phyloP scores from a whole-genome alignment of 2,329 filamentous ascomycete genomes.

The Pseudogymnoascus sp. region DNA sequence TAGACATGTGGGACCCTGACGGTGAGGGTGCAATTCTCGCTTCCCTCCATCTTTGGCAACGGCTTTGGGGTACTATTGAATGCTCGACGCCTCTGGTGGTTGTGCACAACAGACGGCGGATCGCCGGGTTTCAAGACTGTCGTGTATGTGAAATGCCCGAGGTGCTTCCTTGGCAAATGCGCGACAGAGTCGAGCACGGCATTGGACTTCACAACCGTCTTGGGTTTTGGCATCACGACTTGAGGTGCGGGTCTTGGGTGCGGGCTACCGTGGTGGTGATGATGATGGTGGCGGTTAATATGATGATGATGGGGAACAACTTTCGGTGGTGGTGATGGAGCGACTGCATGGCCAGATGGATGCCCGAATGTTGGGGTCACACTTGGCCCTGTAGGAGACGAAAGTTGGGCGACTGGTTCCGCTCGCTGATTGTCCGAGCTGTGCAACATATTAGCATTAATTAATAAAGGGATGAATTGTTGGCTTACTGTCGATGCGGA shows the following conservation, averaged over 20 bases:
- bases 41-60: constrained; percentile 63
- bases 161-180: constrained; percentile 63
- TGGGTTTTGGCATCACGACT: constrained; percentile 48
- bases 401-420: constrained; percentile 40
- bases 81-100: constrained; percentile 39
- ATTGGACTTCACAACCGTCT: constrained; percentile 59
- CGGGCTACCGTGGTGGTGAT: constrained; percentile 30
- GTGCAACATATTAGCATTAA: constrained; percentile 19
- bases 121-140: constrained; percentile 52
- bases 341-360: constrained; percentile 38
- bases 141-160: constrained; percentile 78
- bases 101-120: constrained; percentile 12
- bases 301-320: constrained; percentile 25
- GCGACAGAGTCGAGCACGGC: constrained; percentile 65
- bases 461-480: background rate
- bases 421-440: constrained; percentile 51
- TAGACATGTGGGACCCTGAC: constrained; percentile 78
- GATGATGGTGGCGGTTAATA: constrained; percentile 32
- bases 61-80: constrained; percentile 58
- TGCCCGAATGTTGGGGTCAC: constrained; percentile 39
- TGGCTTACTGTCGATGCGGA: constrained; percentile 58
- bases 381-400: constrained; percentile 36
- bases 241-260: constrained; percentile 20
- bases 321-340: constrained; percentile 36
- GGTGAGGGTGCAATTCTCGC: constrained; percentile 80